These are phyloP conservation scores for Fistulinella staudtii DNA, from an alignment of 1,284 basidiomycete genomes.

Conservation along the genomic window DNA sequence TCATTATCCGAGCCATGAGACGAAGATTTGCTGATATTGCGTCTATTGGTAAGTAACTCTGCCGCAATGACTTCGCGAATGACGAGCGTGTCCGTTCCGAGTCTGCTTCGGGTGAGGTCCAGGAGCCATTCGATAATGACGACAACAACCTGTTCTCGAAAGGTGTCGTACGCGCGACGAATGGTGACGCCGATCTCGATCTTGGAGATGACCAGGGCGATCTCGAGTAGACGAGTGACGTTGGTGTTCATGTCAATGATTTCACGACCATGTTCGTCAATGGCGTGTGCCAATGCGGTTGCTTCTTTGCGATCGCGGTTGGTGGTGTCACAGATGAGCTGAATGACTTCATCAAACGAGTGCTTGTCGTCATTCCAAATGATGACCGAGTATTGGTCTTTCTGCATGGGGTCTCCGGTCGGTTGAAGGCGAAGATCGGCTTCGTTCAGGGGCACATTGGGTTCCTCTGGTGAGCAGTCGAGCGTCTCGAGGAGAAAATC, in stretches of 20 bases:
- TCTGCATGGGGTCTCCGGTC: slow-evolving; percentile 69
- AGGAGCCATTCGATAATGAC: slow-evolving; percentile 84
- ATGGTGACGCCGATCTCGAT: slow-evolving; percentile 94
- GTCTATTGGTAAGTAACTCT: slow-evolving; percentile 64
- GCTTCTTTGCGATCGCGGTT: slow-evolving; percentile 62
- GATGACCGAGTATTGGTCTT: slow-evolving; percentile 80
- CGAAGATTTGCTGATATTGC: slow-evolving; percentile 33
- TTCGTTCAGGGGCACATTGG: slow-evolving; percentile 63
- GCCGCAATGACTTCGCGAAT: slow-evolving; percentile 70
- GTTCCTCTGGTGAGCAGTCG: slow-evolving; percentile 82
- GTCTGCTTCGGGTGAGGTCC: slow-evolving; percentile 71
- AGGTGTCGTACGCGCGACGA: slow-evolving; percentile 84
- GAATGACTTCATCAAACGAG: slow-evolving; percentile 86
- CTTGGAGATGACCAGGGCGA: slow-evolving; percentile 76
- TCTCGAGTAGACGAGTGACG: slow-evolving; percentile 67
- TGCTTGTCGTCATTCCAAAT: slow-evolving; percentile 99
- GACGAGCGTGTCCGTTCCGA: slow-evolving; percentile 63
- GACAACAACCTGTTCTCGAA: slow-evolving; percentile 82
- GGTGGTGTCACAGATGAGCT: slow-evolving; percentile 70
- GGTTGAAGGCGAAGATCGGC: slow-evolving; percentile 69
- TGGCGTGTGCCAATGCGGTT: slow-evolving; percentile 56
- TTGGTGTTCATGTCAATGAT: slow-evolving; percentile 79
- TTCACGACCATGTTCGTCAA: slow-evolving; percentile 85
- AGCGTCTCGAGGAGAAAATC: slow-evolving; percentile 86
- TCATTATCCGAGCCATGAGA: slow-evolving; percentile 40